Conservation (phyloP, 1,139 yeast species). For the Candida smagusa region DNA sequence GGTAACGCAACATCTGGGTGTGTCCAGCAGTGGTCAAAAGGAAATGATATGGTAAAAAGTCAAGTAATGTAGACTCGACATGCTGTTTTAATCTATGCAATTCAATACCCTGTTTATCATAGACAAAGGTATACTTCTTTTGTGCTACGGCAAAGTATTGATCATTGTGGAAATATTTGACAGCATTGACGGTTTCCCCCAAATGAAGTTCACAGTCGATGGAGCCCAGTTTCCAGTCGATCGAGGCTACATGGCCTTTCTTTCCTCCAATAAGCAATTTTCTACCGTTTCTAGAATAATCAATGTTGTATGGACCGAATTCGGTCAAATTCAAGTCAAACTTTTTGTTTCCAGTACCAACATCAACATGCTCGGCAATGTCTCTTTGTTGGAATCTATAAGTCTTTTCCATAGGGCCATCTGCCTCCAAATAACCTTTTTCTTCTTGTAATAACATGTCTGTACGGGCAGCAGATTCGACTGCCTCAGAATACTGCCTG, state of each 20-base stretch:
- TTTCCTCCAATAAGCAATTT: constrained; percentile 79
- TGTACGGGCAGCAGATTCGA: constrained; percentile 78
- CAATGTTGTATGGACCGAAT: constrained; percentile 83
- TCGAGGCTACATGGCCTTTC: constrained; percentile 93
- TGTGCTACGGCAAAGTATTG: constrained; percentile 97
- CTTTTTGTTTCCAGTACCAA: constrained; percentile 67
- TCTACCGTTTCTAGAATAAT: constrained; percentile 86
- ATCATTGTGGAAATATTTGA: constrained; percentile 85
- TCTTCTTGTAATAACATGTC: constrained; percentile 84
- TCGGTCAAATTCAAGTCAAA: constrained; percentile 71
- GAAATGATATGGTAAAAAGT: constrained; percentile 90
- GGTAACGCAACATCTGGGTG: constrained; percentile 85
- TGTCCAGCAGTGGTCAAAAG: constrained; percentile 84
- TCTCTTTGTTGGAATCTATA: constrained; percentile 82
- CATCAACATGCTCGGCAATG: constrained; percentile 74
- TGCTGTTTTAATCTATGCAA: constrained; percentile 89
- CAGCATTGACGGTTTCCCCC: constrained; percentile 87
- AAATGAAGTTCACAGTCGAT: constrained; percentile 79
- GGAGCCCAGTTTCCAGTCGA: constrained; percentile 92
- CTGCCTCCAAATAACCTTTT: constrained; percentile 85
- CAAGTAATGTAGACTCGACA: constrained; percentile 76
- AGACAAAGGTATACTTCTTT: constrained; percentile 88
- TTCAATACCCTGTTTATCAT: constrained; percentile 89
- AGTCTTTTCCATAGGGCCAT: constrained; percentile 82
- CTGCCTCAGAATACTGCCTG: constrained; percentile 72